Evolutionary conservation across 202 grass and related monocot species (phyloP), one percentile per base, ranked within the genome.

Genomic region (Panicum hallii): DNA sequence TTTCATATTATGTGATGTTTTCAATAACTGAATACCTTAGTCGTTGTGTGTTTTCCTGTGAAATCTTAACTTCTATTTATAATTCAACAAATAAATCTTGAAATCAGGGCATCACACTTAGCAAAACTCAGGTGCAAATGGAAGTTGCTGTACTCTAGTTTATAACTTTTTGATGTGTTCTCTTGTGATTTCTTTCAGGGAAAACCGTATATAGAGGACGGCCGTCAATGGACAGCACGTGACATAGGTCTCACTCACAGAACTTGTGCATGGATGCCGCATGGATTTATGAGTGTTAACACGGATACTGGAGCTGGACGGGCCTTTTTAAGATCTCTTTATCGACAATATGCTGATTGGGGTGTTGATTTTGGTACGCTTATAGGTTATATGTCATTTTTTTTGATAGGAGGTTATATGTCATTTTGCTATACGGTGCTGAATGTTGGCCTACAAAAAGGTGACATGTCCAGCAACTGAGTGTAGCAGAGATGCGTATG

Each of bases 271-370:
- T 95, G 95, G 95, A 95, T 98, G 95, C 40, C 74, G 5, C 56
- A 86, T 83, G 95, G 95, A 91, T 98, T 95, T 90, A 95, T 98
- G 93, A 93, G 93, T 87, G 87, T 98, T 79, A 87, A 98, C 79
- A 98, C 91, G 1, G 74, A 90, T 74, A 90, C 87, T 75, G 93
- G 85, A 84, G 93, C 95, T 66, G 95, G 95, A 71, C 78, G 66
- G 78, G 93, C 91, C 48, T 98, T 98, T 79, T 82, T 98, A 84
- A 95, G 91, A 87, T 95, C 95, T 65, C 85, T 95, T 44, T 98
- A 95, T 75, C 87, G 54, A 70, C 95, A 93, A 34, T 93, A 95
- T 79, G 89, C 92, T 42, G 85, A 87, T 80, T 98, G 95, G 95
- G 93, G 89, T 83, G 93, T 93, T 90, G 93, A 98, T 89, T 98